Evolutionary conservation across 2,329 filamentous ascomycete genomes (phyloP), one percentile per base, ranked within the genome.

Genomic region (Apiospora phragmitis): DNA sequence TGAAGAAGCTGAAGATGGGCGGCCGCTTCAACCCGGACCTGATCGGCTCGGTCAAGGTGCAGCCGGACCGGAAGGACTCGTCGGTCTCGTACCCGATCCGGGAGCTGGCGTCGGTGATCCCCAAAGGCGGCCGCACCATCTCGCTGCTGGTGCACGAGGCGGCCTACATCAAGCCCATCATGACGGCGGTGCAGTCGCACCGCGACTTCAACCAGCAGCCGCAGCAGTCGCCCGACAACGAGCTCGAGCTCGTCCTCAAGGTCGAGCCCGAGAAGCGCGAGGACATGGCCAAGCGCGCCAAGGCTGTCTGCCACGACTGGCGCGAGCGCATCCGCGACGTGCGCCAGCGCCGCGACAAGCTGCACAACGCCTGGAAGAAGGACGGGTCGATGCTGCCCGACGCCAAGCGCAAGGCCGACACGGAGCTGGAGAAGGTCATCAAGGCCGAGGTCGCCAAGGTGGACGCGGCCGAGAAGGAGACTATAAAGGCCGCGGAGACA

Each of bases 141-240:
- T 79, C 76, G 29, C 76, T 84, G 71, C 74, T 84, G 2, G 80
- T 79, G 62, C 80, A 82, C 74, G 83, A 84, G 74, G 78, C 74
- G 49, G 78, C 73, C 9, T 86, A 84, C 76, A 79, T 89, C 74
- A 87, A 87, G 81, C 83, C 86, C 74, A 85, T 89, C 80, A 85
- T 88, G 83, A 85, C 82, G 76, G 87, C 87, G 42, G 82, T 89
- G 68, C 87, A 89, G 80, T 75, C 79, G 41, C 85, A 82, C 75
- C 76, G 78, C n/a, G 83, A 87, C 74, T 89, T 87, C 80, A 89
- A 89, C 82, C 87, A 89, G 83, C 87, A 89, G 83, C 87, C 88
- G 65, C 88, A 90, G 84, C 82, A 82, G 26, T 84, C 83, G 77
- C 82, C 85, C 65, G 88, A 90, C 78, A 89, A 89, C 79, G 86